phyloP scores from a whole-genome alignment of 768 basidiomycete species.

The Lentinula edodes region DNA sequence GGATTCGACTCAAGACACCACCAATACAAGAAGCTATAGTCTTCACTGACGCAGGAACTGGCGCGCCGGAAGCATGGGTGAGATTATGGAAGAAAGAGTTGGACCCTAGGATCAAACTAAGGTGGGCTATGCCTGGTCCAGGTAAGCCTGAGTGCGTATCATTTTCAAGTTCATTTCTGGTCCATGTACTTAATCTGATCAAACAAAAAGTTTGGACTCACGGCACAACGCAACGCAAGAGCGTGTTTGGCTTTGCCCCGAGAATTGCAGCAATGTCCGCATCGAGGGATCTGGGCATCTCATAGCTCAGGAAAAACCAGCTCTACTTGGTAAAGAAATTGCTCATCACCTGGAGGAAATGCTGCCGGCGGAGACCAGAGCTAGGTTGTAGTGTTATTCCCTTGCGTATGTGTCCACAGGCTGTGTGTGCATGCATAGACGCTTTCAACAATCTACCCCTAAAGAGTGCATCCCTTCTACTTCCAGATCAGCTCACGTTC shows the following conservation, averaged over 20 bases:
- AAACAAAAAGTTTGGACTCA: conserved; percentile 22
- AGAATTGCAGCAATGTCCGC: conserved; percentile 35
- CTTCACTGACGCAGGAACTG: conserved; percentile 44
- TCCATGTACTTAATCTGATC: not conserved
- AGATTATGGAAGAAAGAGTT: conserved; percentile 29
- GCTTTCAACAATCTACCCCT: too few species aligned
- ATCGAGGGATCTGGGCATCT: conserved; percentile 39
- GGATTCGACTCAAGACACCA: conserved; percentile 59
- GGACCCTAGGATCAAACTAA: conserved; percentile 43
- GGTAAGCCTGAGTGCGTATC: conserved; percentile 28
- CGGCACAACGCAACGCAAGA: conserved; percentile 24
- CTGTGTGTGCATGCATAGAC: too few species aligned
- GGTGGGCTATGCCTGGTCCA: conserved; percentile 51
- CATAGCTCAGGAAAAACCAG: conserved; percentile 39
- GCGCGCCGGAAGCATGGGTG: conserved; percentile 34
- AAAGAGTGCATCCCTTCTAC: too few species aligned
- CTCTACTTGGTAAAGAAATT: conserved; percentile 19
- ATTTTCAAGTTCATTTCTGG: not conserved
- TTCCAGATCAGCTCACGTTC: too few species aligned
- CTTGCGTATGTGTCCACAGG: too few species aligned
- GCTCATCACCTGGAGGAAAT: not conserved
- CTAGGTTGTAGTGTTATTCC: not conserved
- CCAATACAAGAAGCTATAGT: conserved; percentile 58
- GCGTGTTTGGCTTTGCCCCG: conserved; percentile 38
- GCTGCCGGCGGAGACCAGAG: not conserved